Evolutionary conservation across 768 basidiomycete genomes (phyloP).

Genomic region (Macrocybe gigantea): DNA sequence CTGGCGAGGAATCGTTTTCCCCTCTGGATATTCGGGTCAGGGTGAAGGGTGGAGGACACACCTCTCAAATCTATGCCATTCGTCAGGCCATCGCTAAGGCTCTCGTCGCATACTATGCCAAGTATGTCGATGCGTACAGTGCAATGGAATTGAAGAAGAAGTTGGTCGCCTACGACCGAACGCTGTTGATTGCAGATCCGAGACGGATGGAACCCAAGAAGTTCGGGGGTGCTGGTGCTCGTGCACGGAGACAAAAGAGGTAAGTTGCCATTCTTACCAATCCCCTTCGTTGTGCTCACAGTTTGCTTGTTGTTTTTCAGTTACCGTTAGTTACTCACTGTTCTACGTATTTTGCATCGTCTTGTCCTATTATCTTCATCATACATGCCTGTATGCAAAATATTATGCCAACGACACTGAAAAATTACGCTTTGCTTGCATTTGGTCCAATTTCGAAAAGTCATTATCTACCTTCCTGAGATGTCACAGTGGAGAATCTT

Average conservation of each 20-base stretch:
- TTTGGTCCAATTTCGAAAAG: too few relatives aligned
- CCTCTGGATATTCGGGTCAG: conserved; percentile 94
- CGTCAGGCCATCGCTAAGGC: conserved; percentile 99
- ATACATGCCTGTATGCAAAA: conserved; percentile 28
- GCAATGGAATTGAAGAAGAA: conserved; percentile 99
- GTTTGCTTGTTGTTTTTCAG: conserved; percentile 30
- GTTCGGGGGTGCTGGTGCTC: conserved; percentile 97
- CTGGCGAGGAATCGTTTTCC: conserved; percentile 83
- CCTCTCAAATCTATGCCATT: conserved; percentile 97
- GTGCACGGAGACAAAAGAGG: conserved; percentile 98
- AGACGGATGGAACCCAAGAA: conserved; percentile 99
- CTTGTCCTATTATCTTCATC: conserved; percentile 36
- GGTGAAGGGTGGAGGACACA: conserved; percentile 99
- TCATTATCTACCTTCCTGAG: too few relatives aligned
- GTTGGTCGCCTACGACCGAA: conserved; percentile 91
- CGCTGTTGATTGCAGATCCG: conserved; percentile 87
- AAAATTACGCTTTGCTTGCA: not conserved
- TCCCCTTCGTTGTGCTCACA: not conserved
- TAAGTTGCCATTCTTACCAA: conserved; percentile 27
- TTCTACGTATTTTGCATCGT: conserved; percentile 33
- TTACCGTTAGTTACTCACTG: conserved; percentile 61
- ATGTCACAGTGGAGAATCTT: too few relatives aligned
- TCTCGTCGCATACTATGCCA: conserved; percentile 96
- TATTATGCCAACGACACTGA: conserved; percentile 7
- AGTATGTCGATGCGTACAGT: conserved; percentile 96